Base-by-base conservation (phyloP, 495 filamentous ascomycete genomes). In the Articulospora tetracladia region DNA sequence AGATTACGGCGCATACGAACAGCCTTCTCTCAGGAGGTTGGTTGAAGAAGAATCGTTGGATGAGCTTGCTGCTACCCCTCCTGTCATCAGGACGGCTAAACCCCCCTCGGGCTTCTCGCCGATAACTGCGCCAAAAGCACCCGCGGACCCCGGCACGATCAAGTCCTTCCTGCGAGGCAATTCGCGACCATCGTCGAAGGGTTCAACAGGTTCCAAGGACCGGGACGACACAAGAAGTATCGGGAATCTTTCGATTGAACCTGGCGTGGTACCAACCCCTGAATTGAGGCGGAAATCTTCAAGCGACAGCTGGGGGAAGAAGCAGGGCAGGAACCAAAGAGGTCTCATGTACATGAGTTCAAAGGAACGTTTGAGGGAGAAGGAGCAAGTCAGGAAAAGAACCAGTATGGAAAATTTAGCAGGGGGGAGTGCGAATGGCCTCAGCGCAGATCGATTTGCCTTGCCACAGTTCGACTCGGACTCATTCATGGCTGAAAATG, bases 31-130 rank as follows among this genome's bases (percentile, higher is more conserved):
- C n/a, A 82, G 85, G 57, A 71, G 80, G 24, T 34, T 64, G n/a
- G 78, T 81, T 27, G 86, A 90, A 66, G 84, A 94, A 70, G 65
- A 75, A 19, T 68, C 76, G 27, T 66, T 83, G 49, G 75, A 82
- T 62, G 79, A 84, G 56, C 70, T 83, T 36, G 87, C 91, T 12
- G 92, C 93, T 8, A 81, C 84, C 62, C 78, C 91, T 15, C 93
- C 93, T 19, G 87, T 94, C 23, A 86, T 97, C 69, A 85, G 90
- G 58, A 97, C 93, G 50, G 83, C 91, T 52, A 91, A 91, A 70
- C 88, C 88, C 20, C 90, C 91, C 2, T 89, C 85, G 34, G 88
- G 87, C 19, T 79, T 84, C 62, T 88, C 85, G 1, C 70, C 79
- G n/a, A 70, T 90, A 49, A 91, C 89, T 20, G 85, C 87, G 10